Evolutionary conservation across 2,329 filamentous ascomycete genomes (phyloP), one percentile per base, ranked within the genome.

Genomic region (Fusarium xyrophilum): DNA sequence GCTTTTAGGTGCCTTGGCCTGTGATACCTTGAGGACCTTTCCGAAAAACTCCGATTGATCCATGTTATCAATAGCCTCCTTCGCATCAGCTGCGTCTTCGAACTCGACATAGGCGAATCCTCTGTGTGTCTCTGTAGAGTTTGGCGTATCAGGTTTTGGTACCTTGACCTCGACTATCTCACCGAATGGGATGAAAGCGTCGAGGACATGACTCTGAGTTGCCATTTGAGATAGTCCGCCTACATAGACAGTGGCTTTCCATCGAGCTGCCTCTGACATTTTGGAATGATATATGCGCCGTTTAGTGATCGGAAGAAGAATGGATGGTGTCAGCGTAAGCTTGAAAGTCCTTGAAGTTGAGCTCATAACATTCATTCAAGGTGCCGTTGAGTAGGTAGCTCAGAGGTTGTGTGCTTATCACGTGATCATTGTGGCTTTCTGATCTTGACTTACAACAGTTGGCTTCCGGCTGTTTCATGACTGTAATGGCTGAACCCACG

Each of bases 61-160:
- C 95, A 99, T 98, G 77, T 99, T 99, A 84, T 98, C 93, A 78
- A 99, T 97, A 52, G 96, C 96, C 80, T 98, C 95, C 75, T 90
- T 90, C 30, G 94, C 95, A 80, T 99, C 96, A 60, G 90, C 88
- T 15, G 89, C 85, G 60, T 93, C 87, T 74, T 97, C 93, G 76
- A 92, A 99, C 76, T 99, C 96, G 52, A 99, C 92, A 77, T 99
- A 98, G 61, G 94, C 96, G 79, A 98, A 99, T 2, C 96, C 96
- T 54, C 94, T 86, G 78, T 99, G 96, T 32, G 89, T 83, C 40
- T 96, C 92, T 48, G 86, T 88, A 10, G 91, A 88, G 67, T 92
- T 93, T 69, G 91, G 90, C 66, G 89, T 84, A 76, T 97, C 94
- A 60, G 93, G 91, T 79, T 96, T 96, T 23, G 96, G 96, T 19